These are phyloP conservation scores for Platanthera zijinensis DNA, from an alignment of 106 monocot genomes.

Conservation along the genomic window DNA sequence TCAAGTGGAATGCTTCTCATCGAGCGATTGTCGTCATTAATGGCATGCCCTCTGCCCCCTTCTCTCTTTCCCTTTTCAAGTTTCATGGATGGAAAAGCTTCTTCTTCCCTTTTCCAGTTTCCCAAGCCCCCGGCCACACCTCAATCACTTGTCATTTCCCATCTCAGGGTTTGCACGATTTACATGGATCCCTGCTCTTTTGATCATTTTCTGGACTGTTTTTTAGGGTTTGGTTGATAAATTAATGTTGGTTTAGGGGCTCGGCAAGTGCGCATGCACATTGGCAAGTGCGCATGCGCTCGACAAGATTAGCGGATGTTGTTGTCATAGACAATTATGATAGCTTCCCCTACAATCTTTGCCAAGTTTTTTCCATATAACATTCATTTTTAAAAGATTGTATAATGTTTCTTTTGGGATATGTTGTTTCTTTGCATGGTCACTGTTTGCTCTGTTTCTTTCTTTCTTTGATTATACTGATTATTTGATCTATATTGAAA, in stretches of 20 bases:
- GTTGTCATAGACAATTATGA: slow-evolving; percentile 88
- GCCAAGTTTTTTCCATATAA: slow-evolving; percentile 40
- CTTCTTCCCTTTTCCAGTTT: not conserved
- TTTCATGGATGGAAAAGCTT: too few species aligned
- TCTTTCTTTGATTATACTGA: not conserved
- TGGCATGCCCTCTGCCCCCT: too few species aligned
- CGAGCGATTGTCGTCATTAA: too few species aligned
- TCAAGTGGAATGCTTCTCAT: too few species aligned
- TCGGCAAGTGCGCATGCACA: not conserved
- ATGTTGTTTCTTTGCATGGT: not conserved
- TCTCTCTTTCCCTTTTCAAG: too few species aligned
- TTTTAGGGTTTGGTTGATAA: not conserved
- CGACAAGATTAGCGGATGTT: slow-evolving; percentile 15
- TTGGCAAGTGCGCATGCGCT: not conserved
- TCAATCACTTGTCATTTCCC: not conserved
- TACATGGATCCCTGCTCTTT: not conserved
- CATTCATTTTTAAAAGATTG: not conserved
- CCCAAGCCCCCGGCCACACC: not conserved
- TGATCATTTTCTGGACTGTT: not conserved
- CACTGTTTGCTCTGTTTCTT: not conserved
- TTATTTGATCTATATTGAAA: too few species aligned
- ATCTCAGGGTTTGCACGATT: slow-evolving; percentile 2
- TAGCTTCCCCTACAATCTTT: slow-evolving; percentile 92
- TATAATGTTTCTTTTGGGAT: not conserved
- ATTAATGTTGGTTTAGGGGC: not conserved